These are phyloP conservation scores for Venturia carpophila DNA, from an alignment of 2,329 filamentous ascomycete species.

Conservation along the genomic window DNA sequence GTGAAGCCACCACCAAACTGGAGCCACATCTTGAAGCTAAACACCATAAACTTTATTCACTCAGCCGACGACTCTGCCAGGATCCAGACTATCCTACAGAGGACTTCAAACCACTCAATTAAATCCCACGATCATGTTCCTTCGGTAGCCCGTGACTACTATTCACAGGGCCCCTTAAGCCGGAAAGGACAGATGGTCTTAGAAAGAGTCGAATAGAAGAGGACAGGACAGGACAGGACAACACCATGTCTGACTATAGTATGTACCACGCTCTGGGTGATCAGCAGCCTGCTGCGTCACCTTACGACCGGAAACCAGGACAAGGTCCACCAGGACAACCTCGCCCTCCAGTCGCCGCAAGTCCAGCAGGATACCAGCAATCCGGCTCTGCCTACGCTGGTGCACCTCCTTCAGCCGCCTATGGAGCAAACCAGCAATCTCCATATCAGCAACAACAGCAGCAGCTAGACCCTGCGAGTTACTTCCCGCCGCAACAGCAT, in stretches of 20 bases:
- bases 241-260: conserved; percentile 30
- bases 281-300: conserved; percentile 20
- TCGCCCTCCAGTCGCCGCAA: conserved; percentile 37
- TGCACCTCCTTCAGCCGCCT: conserved; percentile 22
- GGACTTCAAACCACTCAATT: neutral
- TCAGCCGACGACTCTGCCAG: neutral
- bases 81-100: neutral
- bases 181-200: conserved; percentile 8
- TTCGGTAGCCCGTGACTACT: neutral
- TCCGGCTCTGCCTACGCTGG: conserved; percentile 26
- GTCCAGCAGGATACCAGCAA: conserved; percentile 39
- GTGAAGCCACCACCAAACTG: conserved; percentile 3
- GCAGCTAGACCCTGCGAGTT: conserved; percentile 30
- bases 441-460: conserved; percentile 25
- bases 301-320: conserved; percentile 24
- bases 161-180: neutral
- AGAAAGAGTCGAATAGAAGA: conserved; percentile 8
- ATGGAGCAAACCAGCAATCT: conserved; percentile 22
- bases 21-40: neutral
- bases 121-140: neutral
- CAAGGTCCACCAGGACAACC: conserved; percentile 24
- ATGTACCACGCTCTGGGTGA: conserved; percentile 32
- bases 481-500: conserved; percentile 31
- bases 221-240: neutral
- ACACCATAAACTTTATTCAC: neutral